Conservation (phyloP, 1,284 basidiomycete genomes). For the Marasmius tenuissimus region DNA sequence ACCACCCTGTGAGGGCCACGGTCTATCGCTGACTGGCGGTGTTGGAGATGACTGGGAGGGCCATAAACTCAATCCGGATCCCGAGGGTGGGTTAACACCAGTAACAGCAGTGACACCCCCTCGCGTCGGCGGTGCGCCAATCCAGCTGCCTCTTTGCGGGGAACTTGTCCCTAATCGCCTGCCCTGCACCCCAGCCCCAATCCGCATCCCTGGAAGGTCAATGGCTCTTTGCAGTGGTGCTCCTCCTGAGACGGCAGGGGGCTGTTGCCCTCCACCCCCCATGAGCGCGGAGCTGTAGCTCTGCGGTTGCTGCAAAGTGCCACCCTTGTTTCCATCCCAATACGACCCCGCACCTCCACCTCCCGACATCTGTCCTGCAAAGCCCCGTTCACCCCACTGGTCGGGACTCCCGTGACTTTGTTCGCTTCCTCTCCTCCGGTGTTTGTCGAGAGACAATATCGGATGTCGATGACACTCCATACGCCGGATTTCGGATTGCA, state of each 20-base stretch:
- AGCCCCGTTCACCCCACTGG: conserved; percentile 8
- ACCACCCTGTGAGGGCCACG: conserved; percentile 11
- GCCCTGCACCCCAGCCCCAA: conserved; percentile 45
- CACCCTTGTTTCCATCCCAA: conserved; percentile 10
- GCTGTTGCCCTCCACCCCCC: conserved; percentile 7
- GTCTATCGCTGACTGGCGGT: conserved; percentile 9
- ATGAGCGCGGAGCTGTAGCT: conserved; percentile 1
- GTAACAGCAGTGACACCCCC: not conserved
- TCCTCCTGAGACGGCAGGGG: conserved; percentile 18
- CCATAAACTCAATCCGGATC: conserved; percentile 9
- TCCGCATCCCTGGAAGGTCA: conserved; percentile 46
- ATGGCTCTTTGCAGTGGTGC: conserved; percentile 47
- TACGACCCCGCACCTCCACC: conserved; percentile 10
- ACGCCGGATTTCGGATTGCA: conserved; percentile 45
- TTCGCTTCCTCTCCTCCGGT: conserved; percentile 20
- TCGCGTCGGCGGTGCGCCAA: not conserved
- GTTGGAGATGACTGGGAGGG: conserved; percentile 6
- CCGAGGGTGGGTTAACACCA: not conserved
- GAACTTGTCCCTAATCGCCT: conserved; percentile 39
- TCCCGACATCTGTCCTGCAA: conserved; percentile 21
- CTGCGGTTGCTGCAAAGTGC: conserved; percentile 8
- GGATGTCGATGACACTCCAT: conserved; percentile 32
- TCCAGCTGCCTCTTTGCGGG: conserved; percentile 9
- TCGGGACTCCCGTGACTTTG: conserved; percentile 12
- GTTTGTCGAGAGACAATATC: conserved; percentile 20